These are phyloP conservation scores for Ustilago bromivora DNA, from an alignment of 1,284 basidiomycete genomes.

Conservation along the genomic window DNA sequence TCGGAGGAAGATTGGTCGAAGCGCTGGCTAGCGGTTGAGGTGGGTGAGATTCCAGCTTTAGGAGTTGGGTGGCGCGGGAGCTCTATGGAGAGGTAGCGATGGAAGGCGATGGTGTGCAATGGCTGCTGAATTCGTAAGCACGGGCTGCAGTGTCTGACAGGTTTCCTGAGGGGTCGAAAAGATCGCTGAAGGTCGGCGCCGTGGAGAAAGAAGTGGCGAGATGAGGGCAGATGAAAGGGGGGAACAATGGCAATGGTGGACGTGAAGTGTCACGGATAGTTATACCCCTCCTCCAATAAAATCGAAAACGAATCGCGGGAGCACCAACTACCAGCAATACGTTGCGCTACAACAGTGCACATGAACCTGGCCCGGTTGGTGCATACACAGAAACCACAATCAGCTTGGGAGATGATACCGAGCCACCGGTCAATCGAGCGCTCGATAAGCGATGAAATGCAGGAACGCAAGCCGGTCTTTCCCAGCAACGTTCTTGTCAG, in stretches of 20 bases:
- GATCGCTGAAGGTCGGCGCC: neutral
- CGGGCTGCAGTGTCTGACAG: neutral
- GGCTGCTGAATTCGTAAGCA: neutral
- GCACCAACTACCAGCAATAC: neutral
- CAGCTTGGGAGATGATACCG: neutral
- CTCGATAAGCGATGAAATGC: constrained; percentile 7
- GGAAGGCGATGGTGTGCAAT: neutral
- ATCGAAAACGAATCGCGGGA: neutral
- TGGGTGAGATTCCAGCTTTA: neutral
- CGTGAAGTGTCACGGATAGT: neutral
- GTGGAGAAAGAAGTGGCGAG: neutral
- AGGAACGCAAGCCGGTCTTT: neutral
- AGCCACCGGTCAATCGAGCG: neutral
- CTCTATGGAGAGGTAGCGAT: neutral
- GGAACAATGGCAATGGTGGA: neutral
- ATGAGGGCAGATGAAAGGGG: neutral
- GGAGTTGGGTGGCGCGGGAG: neutral
- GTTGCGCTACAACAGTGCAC: neutral
- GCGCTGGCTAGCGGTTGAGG: neutral
- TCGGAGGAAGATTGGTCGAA: neutral
- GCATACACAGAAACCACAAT: neutral
- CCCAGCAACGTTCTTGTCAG: neutral
- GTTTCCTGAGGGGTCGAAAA: neutral
- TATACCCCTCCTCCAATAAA: neutral
- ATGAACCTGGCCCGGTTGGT: neutral